Conservation (phyloP, 208 protist genomes). For the Acanthamoeba lenticulata region DNA sequence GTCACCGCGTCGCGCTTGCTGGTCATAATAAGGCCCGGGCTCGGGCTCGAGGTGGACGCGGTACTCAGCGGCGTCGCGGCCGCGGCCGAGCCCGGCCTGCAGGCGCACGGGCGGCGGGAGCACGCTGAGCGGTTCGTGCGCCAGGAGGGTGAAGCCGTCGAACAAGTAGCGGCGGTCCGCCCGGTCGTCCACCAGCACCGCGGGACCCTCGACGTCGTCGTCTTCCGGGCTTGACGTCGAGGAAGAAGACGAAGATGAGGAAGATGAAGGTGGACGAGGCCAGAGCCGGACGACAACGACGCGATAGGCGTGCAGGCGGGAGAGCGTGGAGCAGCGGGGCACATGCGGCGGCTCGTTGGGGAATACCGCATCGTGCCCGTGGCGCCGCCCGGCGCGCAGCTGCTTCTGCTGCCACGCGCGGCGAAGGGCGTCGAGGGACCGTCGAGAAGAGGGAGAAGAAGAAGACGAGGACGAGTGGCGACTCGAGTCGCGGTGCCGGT, state of each 20-base stretch:
- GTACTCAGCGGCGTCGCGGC: background rate
- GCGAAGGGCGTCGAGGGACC: background rate
- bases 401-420: too few relatives aligned
- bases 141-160: background rate
- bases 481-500: background rate
- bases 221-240: background rate
- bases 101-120: background rate
- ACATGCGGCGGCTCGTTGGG: background rate
- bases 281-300: background rate
- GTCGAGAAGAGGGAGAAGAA: background rate
- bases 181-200: background rate
- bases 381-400: background rate
- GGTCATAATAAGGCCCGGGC: background rate
- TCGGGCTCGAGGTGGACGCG: background rate
- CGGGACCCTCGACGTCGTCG: background rate
- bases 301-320: background rate
- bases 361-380: background rate
- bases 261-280: too few relatives aligned
- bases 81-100: background rate
- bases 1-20: background rate
- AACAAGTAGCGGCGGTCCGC: background rate
- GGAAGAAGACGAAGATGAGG: too few relatives aligned
- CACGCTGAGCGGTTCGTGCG: background rate
- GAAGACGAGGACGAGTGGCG: background rate
- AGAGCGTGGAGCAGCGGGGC: background rate